phyloP scores from a whole-genome alignment of 768 basidiomycete species.

The Krasilnikovozyma curviuscula region DNA sequence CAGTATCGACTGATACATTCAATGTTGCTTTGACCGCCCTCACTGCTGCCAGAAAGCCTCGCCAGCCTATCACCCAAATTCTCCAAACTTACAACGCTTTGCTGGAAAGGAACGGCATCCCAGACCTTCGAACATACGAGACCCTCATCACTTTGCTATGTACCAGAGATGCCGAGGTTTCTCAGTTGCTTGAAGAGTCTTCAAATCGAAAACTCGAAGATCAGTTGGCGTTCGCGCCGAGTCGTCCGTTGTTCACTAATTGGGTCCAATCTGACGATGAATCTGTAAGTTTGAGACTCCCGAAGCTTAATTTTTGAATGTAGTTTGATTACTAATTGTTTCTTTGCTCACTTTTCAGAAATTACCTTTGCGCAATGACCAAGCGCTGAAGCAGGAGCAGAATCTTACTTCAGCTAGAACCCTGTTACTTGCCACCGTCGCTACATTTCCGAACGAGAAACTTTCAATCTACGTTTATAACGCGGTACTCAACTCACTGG shows the following conservation, averaged over 20 bases:
- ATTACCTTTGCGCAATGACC: constrained; percentile 19
- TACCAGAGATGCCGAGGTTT: constrained; percentile 21
- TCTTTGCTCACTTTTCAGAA: not conserved
- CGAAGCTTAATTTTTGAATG: no score
- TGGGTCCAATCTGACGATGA: not conserved
- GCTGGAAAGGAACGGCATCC: constrained; percentile 40
- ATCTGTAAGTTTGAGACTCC: not conserved
- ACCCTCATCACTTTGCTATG: constrained; percentile 43
- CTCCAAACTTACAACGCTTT: constrained; percentile 55
- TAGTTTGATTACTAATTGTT: no score
- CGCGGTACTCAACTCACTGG: constrained; percentile 43
- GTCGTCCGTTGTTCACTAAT: not conserved
- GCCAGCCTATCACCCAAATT: constrained; percentile 39
- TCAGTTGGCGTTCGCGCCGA: no score
- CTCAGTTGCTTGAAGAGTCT: not conserved
- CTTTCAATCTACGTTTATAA: constrained; percentile 30
- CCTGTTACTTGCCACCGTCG: constrained; percentile 42
- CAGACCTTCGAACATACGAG: constrained; percentile 44
- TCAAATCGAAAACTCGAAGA: no score
- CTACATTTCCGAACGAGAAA: constrained; percentile 24
- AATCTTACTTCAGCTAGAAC: constrained; percentile 53
- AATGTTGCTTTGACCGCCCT: constrained; percentile 45
- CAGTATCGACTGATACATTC: constrained; percentile 37
- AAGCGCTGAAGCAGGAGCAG: constrained; percentile 39
- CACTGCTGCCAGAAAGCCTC: constrained; percentile 23